Base-by-base conservation (phyloP, 192 early-diverging fungal genomes). In the Coemansia umbellata region DNA sequence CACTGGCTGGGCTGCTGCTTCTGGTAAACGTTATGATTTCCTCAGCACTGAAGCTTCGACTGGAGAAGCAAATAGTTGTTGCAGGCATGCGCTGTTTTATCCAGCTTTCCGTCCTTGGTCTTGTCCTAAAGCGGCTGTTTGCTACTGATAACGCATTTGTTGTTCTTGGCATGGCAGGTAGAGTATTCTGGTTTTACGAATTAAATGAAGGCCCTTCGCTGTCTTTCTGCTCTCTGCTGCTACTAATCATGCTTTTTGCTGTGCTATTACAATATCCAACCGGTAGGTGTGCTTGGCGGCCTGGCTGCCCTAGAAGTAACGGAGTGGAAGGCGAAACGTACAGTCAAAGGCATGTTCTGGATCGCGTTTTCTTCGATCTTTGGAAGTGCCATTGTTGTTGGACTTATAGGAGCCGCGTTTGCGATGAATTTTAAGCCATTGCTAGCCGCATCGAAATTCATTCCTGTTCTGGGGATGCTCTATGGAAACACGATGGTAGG, bases 381-480 rank as follows among this genome's bases (percentile, higher is more conserved):
- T 22, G 64, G 54, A 14, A 58, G 70, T 24, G 48, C 75, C 14
- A 51, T 70, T 14, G 14, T 23, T 5, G 52, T 60, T 13, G 53
- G 55, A 6, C 43, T 61, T n/a, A 15, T 58, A 30, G 67, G 64
- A 8, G 42, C 62, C 28, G 58, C 49, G n/a, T 86, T 81, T 59
- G 88, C 88, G 2, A 81, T 94, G 74, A 76, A 82, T 26, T 82
- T 85, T 51, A 56, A 64, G 23, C 89, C 88, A 14, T 81, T 85
- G 41, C 85, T 77, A 55, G 49, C 68, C 4, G 86, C 92, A 1
- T 79, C 75, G 27, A 80, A 85, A 57, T 94, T 91, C 47, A 87
- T 94, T 49, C 90, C 92, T 13, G 84, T 83, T 1, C 64, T 95
- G 33, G 92, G 88, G 24, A 95, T 95, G 90, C 57, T 92, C 22